These are phyloP conservation scores for Yamadazyma atlantica DNA, from an alignment of 1,139 yeast species.

Conservation along the genomic window DNA sequence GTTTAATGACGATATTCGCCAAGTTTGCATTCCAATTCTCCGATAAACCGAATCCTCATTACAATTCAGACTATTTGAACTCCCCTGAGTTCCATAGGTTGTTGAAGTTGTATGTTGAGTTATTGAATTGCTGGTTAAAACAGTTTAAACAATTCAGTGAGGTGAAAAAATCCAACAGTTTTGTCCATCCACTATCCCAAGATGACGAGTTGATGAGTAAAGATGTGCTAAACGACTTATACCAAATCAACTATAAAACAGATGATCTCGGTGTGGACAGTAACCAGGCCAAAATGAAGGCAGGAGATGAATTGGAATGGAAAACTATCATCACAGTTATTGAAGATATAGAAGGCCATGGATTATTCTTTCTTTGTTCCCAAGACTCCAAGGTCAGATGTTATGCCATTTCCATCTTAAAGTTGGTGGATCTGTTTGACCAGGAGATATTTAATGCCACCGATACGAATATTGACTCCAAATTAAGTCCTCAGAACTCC, in stretches of 20 bases:
- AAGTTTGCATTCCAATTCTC: conserved; percentile 78
- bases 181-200: conserved; percentile 30
- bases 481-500: conserved; percentile 4
- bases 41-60: conserved; percentile 54
- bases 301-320: conserved; percentile 71
- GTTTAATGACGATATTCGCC: conserved; percentile 71
- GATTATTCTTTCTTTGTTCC: conserved; percentile 85
- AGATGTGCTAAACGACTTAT: conserved; percentile 44
- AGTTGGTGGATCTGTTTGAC: conserved; percentile 81
- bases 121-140: conserved; percentile 78
- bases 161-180: conserved; percentile 18
- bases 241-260: conserved; percentile 42
- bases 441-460: conserved; percentile 65
- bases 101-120: conserved; percentile 71
- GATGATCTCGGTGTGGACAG: conserved; percentile 30
- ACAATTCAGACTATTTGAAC: conserved; percentile 55
- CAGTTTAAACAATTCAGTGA: conserved; percentile 43
- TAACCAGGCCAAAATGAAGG: conserved; percentile 28
- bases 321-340: conserved; percentile 77
- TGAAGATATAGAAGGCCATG: conserved; percentile 96
- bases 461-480: conserved; percentile 15
- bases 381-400: conserved; percentile 77
- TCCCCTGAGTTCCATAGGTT: conserved; percentile 59
- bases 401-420: conserved; percentile 70
- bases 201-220: conserved; percentile 42